phyloP scores from a whole-genome alignment of 805 yeast genomes.

The Cyberlindnera meyerae region DNA sequence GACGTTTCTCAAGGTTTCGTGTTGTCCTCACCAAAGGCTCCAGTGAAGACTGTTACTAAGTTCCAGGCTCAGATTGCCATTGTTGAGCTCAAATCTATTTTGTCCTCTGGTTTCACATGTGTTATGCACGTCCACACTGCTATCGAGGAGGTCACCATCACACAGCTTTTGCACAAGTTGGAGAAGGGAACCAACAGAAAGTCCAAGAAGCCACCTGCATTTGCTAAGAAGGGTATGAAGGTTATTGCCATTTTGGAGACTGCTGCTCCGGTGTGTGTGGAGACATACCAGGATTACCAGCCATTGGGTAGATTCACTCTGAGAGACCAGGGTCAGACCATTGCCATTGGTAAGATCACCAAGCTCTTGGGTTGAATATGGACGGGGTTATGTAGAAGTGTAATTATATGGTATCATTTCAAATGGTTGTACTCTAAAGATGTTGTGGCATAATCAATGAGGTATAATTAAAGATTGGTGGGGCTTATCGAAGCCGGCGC shows the following conservation, averaged over 20 bases:
- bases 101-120: constrained; percentile 94
- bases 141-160: constrained; percentile 86
- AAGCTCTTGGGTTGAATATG: constrained; percentile 67
- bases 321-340: constrained; percentile 97
- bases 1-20: constrained; percentile 91
- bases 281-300: constrained; percentile 86
- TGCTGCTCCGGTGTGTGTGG: constrained; percentile 86
- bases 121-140: constrained; percentile 99
- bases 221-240: constrained; percentile 98
- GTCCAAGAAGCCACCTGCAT: constrained; percentile 95
- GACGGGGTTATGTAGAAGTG: neutral
- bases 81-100: constrained; percentile 90
- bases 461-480: no score
- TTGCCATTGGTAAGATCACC: constrained; percentile 97
- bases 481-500: no score
- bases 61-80: constrained; percentile 97
- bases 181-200: constrained; percentile 96
- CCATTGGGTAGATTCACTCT: constrained; percentile 97
- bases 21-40: constrained; percentile 76
- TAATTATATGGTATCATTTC: neutral
- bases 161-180: constrained; percentile 81
- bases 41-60: constrained; percentile 83
- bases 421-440: neutral
- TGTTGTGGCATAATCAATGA: no score
- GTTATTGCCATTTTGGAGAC: constrained; percentile 88